These are phyloP conservation scores for Kitagawia praeruptora DNA, from an alignment of 129 eudicot genomes.

Conservation along the genomic window DNA sequence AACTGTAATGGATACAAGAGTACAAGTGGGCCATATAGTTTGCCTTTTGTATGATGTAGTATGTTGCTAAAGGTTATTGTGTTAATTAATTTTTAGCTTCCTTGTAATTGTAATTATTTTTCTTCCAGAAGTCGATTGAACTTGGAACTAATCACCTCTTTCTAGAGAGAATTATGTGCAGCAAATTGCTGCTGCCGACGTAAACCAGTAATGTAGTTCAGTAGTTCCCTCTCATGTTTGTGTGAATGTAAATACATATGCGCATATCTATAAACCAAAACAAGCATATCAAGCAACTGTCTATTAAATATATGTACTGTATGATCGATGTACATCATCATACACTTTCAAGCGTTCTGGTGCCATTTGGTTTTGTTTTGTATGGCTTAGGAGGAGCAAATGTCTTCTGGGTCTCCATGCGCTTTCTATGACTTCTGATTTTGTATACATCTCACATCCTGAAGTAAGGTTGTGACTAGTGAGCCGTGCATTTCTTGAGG, in stretches of 20 bases:
- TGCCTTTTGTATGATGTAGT: conserved; percentile 26
- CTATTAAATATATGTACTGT: background rate
- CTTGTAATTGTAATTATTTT: background rate
- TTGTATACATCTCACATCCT: no score
- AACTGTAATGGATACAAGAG: conserved; percentile 8
- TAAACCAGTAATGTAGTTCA: background rate
- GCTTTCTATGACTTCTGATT: no score
- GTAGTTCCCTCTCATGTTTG: background rate
- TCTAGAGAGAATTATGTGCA: background rate
- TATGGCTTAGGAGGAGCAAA: no score
- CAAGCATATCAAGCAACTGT: background rate
- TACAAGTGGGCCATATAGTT: conserved; percentile 12
- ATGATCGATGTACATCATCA: no score
- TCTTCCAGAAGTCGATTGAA: conserved; percentile 10
- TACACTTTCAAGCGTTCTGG: background rate
- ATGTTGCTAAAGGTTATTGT: background rate
- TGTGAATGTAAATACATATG: conserved; percentile 3
- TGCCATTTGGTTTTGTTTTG: no score
- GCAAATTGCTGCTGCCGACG: conserved; percentile 11
- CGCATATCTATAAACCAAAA: background rate
- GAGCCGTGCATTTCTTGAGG: no score
- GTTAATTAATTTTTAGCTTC: background rate
- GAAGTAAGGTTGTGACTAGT: no score
- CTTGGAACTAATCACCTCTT: background rate
- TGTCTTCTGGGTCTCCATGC: no score